Evolutionary conservation across 2,329 filamentous ascomycete species (phyloP).

Genomic region (Pestalotiopsis sp.): DNA sequence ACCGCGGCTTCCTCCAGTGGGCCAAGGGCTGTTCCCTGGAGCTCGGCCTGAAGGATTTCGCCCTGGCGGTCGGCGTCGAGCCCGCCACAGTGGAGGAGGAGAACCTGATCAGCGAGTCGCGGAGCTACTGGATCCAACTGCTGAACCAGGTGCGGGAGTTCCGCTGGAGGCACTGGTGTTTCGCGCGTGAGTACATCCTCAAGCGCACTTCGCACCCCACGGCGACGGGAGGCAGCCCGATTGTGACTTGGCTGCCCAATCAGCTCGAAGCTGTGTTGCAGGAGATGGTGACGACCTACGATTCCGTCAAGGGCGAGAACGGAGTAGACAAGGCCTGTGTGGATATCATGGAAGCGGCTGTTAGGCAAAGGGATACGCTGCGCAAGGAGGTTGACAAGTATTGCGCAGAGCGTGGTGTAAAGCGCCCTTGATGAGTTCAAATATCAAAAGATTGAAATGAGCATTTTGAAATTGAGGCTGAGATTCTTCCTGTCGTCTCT

Average conservation of each 20-base stretch:
- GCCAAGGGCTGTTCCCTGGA: constrained; percentile 56
- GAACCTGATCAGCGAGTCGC: constrained; percentile 46
- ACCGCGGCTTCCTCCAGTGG: constrained; percentile 79
- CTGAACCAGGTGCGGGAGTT: constrained; percentile 80
- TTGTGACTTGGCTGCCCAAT: constrained; percentile 84
- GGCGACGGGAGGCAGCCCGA: constrained; percentile 78
- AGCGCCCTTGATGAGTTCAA: neutral
- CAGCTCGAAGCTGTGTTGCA: constrained; percentile 74
- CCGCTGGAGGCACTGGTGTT: constrained; percentile 84
- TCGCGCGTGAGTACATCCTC: constrained; percentile 81
- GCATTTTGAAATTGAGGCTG: too few relatives aligned
- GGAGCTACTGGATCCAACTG: constrained; percentile 63
- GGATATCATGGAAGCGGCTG: constrained; percentile 68
- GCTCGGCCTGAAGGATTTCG: constrained; percentile 60
- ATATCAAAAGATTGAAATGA: neutral
- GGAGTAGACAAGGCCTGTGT: constrained; percentile 47
- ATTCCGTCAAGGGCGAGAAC: constrained; percentile 41
- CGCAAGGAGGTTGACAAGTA: constrained; percentile 77
- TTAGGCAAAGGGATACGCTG: constrained; percentile 65
- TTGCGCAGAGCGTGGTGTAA: constrained; percentile 58
- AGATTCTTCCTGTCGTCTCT: neutral
- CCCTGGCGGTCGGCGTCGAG: constrained; percentile 40
- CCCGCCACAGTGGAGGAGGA: constrained; percentile 20
- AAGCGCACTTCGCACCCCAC: constrained; percentile 76
- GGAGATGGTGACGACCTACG: constrained; percentile 65